Percentiles rank a stretch among this genome's conserved stretches.
These are phyloP conservation scores for Leishmania tropica DNA, from an alignment of 208 protist species.

Conservation along the genomic window DNA sequence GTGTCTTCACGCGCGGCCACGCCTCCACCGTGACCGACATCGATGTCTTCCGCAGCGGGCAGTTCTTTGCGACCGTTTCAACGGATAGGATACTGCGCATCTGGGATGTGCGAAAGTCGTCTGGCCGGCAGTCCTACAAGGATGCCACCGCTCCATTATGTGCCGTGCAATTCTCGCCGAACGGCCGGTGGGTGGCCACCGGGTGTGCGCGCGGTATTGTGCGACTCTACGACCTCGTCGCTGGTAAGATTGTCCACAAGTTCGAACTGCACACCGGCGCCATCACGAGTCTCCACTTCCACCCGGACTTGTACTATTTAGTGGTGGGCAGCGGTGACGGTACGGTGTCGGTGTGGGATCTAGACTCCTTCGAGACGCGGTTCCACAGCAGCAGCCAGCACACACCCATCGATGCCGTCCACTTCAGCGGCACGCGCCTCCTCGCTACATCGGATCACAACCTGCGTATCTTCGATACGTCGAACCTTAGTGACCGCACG, in stretches of 20 bases:
- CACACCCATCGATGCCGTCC: slow-evolving; percentile 67
- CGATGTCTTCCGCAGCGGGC: slow-evolving; percentile 61
- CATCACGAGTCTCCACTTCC: slow-evolving; percentile 83
- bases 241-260: slow-evolving; percentile 45
- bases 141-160: slow-evolving; percentile 57
- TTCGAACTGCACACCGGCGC: slow-evolving; percentile 64
- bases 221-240: slow-evolving; percentile 72
- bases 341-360: slow-evolving; percentile 75
- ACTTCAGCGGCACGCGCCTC: slow-evolving; percentile 66
- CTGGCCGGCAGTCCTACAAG: slow-evolving; percentile 76
- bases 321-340: slow-evolving; percentile 74
- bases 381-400: slow-evolving; percentile 56
- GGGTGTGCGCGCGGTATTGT: slow-evolving; percentile 74
- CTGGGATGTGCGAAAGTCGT: slow-evolving; percentile 86
- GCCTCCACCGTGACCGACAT: slow-evolving; percentile 64
- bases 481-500: slow-evolving; percentile 41
- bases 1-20: slow-evolving; percentile 68
- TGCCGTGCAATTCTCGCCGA: slow-evolving; percentile 74
- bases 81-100: slow-evolving; percentile 79
- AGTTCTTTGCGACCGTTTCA: slow-evolving; percentile 75
- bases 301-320: slow-evolving; percentile 74
- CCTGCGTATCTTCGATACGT: slow-evolving; percentile 60
- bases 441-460: slow-evolving; percentile 60
- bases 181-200: slow-evolving; percentile 68
- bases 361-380: slow-evolving; percentile 57